A percentile compares a stretch with the other conserved stretches of the same genome.
phyloP scores from a whole-genome alignment of 108 stramenopile genomes.

The Cyclotella cryptica region DNA sequence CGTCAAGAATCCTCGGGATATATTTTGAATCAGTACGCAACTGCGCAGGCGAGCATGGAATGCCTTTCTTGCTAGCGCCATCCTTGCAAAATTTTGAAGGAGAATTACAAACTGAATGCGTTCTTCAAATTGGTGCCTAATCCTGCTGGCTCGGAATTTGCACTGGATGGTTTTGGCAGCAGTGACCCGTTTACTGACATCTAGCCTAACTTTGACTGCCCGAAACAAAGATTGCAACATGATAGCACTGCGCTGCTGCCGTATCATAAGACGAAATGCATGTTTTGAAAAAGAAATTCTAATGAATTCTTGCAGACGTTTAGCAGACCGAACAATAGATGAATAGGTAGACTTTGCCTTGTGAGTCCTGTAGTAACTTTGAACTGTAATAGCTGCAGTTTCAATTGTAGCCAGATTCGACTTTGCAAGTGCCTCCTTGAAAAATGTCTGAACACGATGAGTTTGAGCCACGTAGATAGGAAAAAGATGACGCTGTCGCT shows the following conservation, averaged over 20 bases:
- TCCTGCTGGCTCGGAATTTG: neutral
- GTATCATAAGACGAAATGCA: neutral
- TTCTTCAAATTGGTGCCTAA: neutral
- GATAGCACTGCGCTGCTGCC: neutral
- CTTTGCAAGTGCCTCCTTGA: neutral
- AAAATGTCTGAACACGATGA: neutral
- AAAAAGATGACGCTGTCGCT: neutral
- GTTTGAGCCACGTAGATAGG: neutral
- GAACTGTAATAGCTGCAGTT: neutral
- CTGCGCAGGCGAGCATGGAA: neutral
- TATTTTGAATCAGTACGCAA: neutral
- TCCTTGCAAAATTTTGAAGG: constrained; percentile 6
- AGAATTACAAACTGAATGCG: neutral
- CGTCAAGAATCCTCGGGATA: constrained; percentile 1
- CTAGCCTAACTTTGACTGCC: neutral
- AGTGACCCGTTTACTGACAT: neutral
- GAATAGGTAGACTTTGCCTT: neutral
- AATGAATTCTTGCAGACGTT: neutral
- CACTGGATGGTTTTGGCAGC: constrained; percentile 4
- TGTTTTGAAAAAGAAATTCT: constrained; percentile 6
- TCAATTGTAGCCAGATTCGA: neutral
- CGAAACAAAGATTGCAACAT: constrained; percentile 1
- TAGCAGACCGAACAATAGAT: neutral
- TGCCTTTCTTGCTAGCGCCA: neutral
- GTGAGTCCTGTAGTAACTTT: neutral